Conservation (phyloP, 2,329 filamentous ascomycete species). For the Talaromyces atroroseus region DNA sequence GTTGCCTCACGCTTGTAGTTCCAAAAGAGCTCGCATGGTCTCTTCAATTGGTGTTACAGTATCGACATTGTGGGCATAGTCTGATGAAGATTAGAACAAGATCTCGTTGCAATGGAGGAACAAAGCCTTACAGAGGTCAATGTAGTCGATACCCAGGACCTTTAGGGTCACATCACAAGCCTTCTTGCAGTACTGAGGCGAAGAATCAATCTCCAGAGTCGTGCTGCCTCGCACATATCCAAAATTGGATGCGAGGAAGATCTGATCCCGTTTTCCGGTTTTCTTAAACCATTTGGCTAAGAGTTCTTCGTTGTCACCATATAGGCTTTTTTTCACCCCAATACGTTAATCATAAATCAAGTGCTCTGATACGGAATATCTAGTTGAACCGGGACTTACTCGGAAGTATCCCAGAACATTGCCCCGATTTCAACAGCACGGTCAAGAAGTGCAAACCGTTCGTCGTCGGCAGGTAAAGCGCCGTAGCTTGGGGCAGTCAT, state of each 20-base stretch:
- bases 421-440: conserved; percentile 40
- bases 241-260: conserved; percentile 53
- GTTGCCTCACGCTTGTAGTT: conserved; percentile 32
- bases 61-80: conserved; percentile 44
- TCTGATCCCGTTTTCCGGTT: conserved; percentile 27
- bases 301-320: neutral
- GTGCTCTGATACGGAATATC: no score
- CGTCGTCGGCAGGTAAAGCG: conserved; percentile 31
- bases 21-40: conserved; percentile 40
- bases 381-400: conserved; percentile 10
- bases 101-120: neutral
- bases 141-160: conserved; percentile 37
- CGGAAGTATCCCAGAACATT: conserved; percentile 43
- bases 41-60: conserved; percentile 32
- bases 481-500: conserved; percentile 22
- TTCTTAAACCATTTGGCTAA: conserved; percentile 2
- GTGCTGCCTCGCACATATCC: conserved; percentile 24
- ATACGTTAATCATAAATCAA: conserved; percentile 20
- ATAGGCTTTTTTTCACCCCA: conserved; percentile 15
- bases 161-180: conserved; percentile 26
- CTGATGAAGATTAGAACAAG: neutral
- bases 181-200: conserved; percentile 24
- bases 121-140: conserved; percentile 36
- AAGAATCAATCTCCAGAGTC: conserved; percentile 26
- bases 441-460: conserved; percentile 42